A percentile compares a stretch with the other conserved stretches of the same genome.
Evolutionary conservation across 2,329 filamentous ascomycete genomes (phyloP).

Genomic region (Arthrinium puccinioides): DNA sequence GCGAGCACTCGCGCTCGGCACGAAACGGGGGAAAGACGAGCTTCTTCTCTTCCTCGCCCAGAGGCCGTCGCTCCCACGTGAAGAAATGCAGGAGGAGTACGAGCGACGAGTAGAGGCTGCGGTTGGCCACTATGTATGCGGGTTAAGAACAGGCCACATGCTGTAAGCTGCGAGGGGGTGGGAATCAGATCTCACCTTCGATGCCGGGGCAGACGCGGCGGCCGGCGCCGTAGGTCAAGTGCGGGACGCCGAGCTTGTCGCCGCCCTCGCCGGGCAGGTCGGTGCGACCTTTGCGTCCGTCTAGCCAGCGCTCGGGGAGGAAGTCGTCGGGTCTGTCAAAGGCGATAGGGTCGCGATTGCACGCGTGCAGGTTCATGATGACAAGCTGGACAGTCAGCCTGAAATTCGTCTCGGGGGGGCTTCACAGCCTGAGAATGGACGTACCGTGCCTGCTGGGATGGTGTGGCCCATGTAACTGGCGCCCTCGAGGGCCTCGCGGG

Average conservation of each 20-base stretch:
- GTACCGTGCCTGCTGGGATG: neutral
- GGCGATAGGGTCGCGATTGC: neutral
- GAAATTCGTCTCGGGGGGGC: neutral
- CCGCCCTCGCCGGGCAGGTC: neutral
- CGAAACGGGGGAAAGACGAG: conserved; percentile 1
- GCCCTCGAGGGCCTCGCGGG: neutral
- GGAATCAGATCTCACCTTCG: neutral
- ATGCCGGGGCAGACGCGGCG: neutral
- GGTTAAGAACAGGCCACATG: neutral
- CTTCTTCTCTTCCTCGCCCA: conserved; percentile 1
- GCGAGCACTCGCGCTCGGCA: neutral
- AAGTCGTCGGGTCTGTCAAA: neutral
- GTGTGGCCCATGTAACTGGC: neutral
- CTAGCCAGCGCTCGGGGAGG: neutral
- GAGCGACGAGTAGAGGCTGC: neutral
- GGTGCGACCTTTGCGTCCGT: conserved; percentile 1
- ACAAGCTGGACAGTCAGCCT: neutral
- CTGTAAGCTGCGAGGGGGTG: too few species aligned
- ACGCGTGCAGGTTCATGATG: conserved; percentile 1
- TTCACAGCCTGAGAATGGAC: neutral
- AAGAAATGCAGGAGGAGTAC: conserved; percentile 1
- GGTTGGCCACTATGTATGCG: conserved; percentile 1
- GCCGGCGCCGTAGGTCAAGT: neutral
- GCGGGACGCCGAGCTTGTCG: conserved; percentile 1
- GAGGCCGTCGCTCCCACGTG: neutral